Conservation (phyloP, 169 alveolate species). For the Plasmodium blacklocki region DNA sequence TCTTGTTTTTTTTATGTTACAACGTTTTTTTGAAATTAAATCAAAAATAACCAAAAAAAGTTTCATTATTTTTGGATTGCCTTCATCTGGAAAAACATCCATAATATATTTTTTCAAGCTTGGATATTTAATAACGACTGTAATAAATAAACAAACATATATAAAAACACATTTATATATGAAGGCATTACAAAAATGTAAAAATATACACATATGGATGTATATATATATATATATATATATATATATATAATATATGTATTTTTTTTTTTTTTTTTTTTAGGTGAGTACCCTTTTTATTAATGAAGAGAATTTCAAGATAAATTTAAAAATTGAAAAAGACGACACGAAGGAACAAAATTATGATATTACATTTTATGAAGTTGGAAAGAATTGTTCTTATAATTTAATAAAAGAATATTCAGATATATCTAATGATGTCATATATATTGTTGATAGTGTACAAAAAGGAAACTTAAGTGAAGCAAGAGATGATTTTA, state of each 20-base stretch:
- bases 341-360: constrained; percentile 19
- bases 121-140: constrained; percentile 74
- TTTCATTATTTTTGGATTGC: constrained; percentile 71
- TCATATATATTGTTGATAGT: constrained; percentile 68
- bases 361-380: constrained; percentile 61
- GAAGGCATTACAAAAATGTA: background rate
- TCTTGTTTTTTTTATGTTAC: constrained; percentile 43
- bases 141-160: background rate
- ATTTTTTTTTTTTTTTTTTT: background rate
- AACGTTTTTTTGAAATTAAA: constrained; percentile 60
- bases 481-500: constrained; percentile 76
- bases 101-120: constrained; percentile 69
- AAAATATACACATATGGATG: background rate
- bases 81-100: constrained; percentile 76
- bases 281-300: constrained; percentile 67
- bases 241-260: background rate
- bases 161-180: background rate
- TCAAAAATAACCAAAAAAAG: constrained; percentile 40
- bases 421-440: constrained; percentile 55
- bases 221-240: constrained; percentile 1
- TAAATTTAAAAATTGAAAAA: constrained; percentile 35
- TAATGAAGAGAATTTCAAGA: constrained; percentile 64
- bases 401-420: constrained; percentile 63
- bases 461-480: constrained; percentile 33
- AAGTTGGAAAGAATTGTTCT: constrained; percentile 62